These are phyloP conservation scores for Gillenia trifoliata DNA, from an alignment of 306 rosid genomes.

Conservation along the genomic window DNA sequence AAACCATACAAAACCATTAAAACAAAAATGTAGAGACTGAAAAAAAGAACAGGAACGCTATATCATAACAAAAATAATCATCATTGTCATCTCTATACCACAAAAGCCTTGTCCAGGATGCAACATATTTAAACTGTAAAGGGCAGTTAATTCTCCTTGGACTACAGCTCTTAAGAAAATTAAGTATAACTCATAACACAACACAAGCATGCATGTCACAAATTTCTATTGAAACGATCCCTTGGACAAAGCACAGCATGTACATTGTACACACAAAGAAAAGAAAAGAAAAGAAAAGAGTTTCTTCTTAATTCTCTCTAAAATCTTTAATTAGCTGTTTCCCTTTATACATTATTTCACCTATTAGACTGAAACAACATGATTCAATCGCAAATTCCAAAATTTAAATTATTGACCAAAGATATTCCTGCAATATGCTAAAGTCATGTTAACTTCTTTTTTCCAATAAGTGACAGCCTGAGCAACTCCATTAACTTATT, in stretches of 20 bases:
- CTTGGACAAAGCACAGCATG: neutral
- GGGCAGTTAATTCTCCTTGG: neutral
- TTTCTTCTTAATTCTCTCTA: neutral
- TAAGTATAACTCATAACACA: neutral
- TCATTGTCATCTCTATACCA: neutral
- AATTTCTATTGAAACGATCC: neutral
- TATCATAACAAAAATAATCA: neutral
- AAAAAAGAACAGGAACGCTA: neutral
- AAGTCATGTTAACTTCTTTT: neutral
- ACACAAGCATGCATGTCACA: neutral
- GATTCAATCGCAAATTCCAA: neutral
- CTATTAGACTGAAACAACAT: neutral
- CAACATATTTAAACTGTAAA: neutral
- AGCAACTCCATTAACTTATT: neutral
- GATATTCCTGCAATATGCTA: neutral
- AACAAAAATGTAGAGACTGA: neutral
- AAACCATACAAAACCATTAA: neutral
- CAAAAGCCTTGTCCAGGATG: neutral
- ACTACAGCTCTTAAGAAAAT: neutral
- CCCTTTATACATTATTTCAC: neutral
- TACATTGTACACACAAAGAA: neutral
- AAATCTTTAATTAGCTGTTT: neutral
- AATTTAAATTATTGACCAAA: neutral
- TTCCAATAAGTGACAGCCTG: neutral
- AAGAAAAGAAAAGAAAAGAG: neutral